Evolutionary conservation across 2,329 filamentous ascomycete species (phyloP).

Genomic region (Chaetomium olivaceum): DNA sequence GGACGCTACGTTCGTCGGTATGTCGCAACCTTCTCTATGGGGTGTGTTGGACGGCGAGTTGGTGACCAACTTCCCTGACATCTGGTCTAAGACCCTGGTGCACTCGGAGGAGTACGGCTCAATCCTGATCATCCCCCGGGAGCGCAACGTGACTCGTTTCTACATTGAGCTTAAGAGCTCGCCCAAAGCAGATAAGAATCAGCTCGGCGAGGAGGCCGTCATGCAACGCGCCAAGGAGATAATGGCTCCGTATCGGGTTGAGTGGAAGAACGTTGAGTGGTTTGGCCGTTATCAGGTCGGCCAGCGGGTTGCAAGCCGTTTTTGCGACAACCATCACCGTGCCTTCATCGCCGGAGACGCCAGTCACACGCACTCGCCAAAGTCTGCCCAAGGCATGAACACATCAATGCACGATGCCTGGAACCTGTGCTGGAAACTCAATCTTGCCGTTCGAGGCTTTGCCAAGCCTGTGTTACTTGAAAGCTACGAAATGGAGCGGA

Average conservation of each 20-base stretch:
- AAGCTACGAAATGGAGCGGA: constrained; percentile 65
- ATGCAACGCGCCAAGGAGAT: constrained; percentile 66
- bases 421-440: constrained; percentile 58
- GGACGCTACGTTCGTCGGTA: constrained; percentile 55
- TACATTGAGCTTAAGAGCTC: constrained; percentile 58
- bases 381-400: constrained; percentile 71
- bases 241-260: constrained; percentile 57
- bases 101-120: constrained; percentile 68
- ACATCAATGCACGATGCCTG: constrained; percentile 61
- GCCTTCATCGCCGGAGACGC: constrained; percentile 72
- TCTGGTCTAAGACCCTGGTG: constrained; percentile 72
- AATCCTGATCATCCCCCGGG: constrained; percentile 72
- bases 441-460: constrained; percentile 56
- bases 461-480: constrained; percentile 56
- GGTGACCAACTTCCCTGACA: constrained; percentile 71
- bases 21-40: constrained; percentile 61
- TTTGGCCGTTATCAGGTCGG: constrained; percentile 73
- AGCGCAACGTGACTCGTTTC: constrained; percentile 69
- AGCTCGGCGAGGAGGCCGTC: constrained; percentile 64
- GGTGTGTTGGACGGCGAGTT: constrained; percentile 71
- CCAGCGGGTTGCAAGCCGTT: constrained; percentile 69
- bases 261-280: constrained; percentile 65
- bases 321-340: constrained; percentile 60
- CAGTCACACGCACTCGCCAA: constrained; percentile 71
- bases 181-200: constrained; percentile 44